These are phyloP conservation scores for Ophiocordyceps camponoti-leonardi DNA, from an alignment of 2,329 filamentous ascomycete species.

Conservation along the genomic window DNA sequence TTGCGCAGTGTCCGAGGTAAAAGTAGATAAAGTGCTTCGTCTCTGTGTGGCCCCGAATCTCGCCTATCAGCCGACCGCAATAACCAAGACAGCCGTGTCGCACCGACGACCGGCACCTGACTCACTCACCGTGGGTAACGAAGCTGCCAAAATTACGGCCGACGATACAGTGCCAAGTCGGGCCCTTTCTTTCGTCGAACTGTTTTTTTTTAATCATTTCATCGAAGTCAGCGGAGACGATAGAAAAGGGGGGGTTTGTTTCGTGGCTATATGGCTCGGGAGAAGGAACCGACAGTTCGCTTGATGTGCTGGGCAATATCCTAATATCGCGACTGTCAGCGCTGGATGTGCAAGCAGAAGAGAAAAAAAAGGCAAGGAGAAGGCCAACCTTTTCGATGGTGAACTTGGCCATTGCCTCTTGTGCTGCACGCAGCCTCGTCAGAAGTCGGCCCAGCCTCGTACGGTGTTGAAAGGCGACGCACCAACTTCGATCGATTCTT, in stretches of 20 bases:
- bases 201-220: constrained; percentile 18
- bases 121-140: constrained; percentile 72
- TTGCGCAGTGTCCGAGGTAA: constrained; percentile 96
- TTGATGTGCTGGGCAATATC: constrained; percentile 95
- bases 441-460: constrained; percentile 6
- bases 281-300: constrained; percentile 48
- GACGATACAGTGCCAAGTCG: constrained; percentile 98
- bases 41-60: constrained; percentile 42
- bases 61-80: background rate
- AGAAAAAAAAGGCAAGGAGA: background rate
- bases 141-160: constrained; percentile 98
- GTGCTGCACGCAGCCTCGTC: constrained; percentile 23
- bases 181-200: constrained; percentile 95
- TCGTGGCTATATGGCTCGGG: background rate
- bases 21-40: constrained; percentile 99
- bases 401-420: constrained; percentile 46
- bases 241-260: background rate
- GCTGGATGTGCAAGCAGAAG: background rate
- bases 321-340: constrained; percentile 26
- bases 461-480: constrained; percentile 21
- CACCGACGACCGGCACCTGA: background rate
- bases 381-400: constrained; percentile 39
- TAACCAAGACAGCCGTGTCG: background rate
- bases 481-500: constrained; percentile 92
- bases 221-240: too few relatives aligned